Percentiles rank a stretch among this genome's conserved stretches.
Evolutionary conservation across 2,329 filamentous ascomycete genomes (phyloP).

Genomic region (Clarireedia monteithiana): DNA sequence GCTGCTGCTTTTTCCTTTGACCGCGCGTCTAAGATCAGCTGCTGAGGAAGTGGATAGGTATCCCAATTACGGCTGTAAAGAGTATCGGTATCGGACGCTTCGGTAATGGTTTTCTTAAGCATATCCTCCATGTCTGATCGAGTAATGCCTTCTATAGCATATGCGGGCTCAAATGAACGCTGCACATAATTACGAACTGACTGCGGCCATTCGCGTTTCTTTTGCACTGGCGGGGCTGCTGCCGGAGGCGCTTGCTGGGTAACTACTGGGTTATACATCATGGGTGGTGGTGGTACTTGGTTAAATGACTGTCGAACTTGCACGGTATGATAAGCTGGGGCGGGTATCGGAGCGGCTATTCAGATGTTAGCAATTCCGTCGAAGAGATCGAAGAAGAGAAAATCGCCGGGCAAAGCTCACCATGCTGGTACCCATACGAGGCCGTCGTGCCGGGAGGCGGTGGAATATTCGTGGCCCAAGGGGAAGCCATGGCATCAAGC

Average conservation of each 20-base stretch:
- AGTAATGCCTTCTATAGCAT: conserved; percentile 54
- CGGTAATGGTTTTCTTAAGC: conserved; percentile 77
- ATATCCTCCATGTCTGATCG: conserved; percentile 72
- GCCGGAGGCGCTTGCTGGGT: conserved; percentile 21
- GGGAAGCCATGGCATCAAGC: conserved; percentile 25
- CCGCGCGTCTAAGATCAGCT: conserved; percentile 63
- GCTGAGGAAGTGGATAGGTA: conserved; percentile 73
- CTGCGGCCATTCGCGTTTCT: conserved; percentile 66
- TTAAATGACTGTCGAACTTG: conserved; percentile 34
- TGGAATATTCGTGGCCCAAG: conserved; percentile 27
- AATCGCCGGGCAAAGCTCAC: conserved; percentile 18
- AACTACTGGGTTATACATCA: conserved; percentile 28
- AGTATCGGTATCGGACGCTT: conserved; percentile 65
- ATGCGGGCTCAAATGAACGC: conserved; percentile 72
- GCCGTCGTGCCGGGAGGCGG: conserved; percentile 35
- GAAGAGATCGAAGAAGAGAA: not conserved
- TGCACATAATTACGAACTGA: conserved; percentile 85
- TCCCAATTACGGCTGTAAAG: conserved; percentile 78
- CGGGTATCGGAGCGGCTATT: conserved; percentile 31
- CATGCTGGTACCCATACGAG: conserved; percentile 23
- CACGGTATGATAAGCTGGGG: conserved; percentile 37
- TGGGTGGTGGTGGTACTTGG: conserved; percentile 25
- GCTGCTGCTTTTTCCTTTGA: conserved; percentile 35
- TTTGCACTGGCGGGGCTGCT: conserved; percentile 32
- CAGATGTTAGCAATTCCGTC: not conserved